Evolutionary conservation across 164 flowering plant genomes (phyloP), one percentile per base, ranked within the genome.

Genomic region (Buxus sempervirens): DNA sequence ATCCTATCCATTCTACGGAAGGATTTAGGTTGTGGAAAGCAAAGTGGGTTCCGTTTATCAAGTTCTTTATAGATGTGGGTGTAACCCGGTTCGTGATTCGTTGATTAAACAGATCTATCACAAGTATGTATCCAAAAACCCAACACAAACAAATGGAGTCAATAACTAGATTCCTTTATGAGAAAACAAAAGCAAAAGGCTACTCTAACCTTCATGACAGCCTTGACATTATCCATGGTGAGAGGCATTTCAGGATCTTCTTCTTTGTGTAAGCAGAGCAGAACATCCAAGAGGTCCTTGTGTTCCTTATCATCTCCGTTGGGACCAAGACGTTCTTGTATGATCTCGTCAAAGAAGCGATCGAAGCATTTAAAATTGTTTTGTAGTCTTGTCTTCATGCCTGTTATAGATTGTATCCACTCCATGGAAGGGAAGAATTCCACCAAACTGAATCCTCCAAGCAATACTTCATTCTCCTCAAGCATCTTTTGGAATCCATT

Each of bases 361-460:
- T 89, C 89, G 26, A 89, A 75, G 4, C 75, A 68, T 6, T 41
- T 48, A 54, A 68, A 78, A 0, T 77, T 76, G 16, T 67, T 38
- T 27, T 59, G 67, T 9, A 85, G 84, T 62, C 79, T 76, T 4
- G 76, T 22, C 58, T 75, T 75, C 64, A 71, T 60, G 8, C 94
- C 94, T 5, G 82, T 83, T 45, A 87, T 21, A 1, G 22, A 68
- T 28, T 78, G 63, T 1, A 86, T 36, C 64, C 81, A 84, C 54
- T 78, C 86, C 79, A 81, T 57, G 14, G 82, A 82, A 18, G 91
- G 95, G 65, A 89, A 84, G 75, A 80, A 87, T 63, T 89, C 91
- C 15, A 82, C 88, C 18, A 84, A 4, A 54, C 77, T 73, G 45
- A 85, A 77, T 42, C 85, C 90, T 62, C 86, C 93, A 23, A 88